Base-by-base conservation (phyloP, 169 alveolate genomes). In the Plasmodium sp. region DNA sequence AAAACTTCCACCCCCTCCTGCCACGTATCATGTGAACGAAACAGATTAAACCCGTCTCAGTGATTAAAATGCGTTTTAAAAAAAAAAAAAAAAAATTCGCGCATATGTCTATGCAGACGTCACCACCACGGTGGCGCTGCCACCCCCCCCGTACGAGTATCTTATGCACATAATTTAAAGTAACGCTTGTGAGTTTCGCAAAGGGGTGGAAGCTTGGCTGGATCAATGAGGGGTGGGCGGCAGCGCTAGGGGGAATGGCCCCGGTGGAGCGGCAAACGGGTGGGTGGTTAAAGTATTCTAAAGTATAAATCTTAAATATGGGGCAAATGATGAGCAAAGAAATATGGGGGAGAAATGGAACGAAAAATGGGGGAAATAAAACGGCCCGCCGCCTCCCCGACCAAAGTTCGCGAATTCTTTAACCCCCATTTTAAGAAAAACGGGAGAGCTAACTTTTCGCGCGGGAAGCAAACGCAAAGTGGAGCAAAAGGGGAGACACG, bases 41-140 rank as follows among this genome's bases (percentile, higher is more conserved):
- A 16, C 36, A 80, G 18, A 41, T 39, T 80, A 56, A 36, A 33
- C 84, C n/a, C 41, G 33, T 80, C 43, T 80, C 36, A 39, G 56
- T 80, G 73, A 80, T 80, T 80, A 80, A 80, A 80, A 80, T 43
- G 84, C 56, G 36, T 41, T 80, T 80, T 43, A 43, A 80, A 80
- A 31, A 22, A 18, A 43, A 41, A 41, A 79, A 36, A 36, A 41
- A 80, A 22, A 80, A 22, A 56, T 83, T 33, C 22, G 56, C 58
- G 72, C 18, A 43, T 31, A 83, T 56, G 73, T 3, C 27, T 56
- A 83, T 18, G 33, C 73, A 51, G 31, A 51, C 27, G 45, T 58
- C 27, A 54, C 22, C 72, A 33, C 77, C 88, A 39, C 67, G 41
- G 5, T 67, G 39, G n/a, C 39, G 14, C 43, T 1, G n/a, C 77